Base-by-base conservation (phyloP, 495 filamentous ascomycete species). In the Penicillium riverlandense region DNA sequence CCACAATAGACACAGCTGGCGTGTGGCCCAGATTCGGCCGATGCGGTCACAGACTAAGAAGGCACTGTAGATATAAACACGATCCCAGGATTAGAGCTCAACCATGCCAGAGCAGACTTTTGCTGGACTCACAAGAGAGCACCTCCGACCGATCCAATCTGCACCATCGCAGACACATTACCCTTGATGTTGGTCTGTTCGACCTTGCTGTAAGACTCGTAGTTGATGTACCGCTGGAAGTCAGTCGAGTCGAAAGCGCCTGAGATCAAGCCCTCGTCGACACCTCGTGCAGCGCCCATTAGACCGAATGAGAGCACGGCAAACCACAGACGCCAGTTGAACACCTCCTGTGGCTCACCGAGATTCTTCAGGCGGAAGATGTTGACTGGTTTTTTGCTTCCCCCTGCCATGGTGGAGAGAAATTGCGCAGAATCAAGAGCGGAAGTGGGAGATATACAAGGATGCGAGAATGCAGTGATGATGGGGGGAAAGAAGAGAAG, bases 221-320 rank as follows among this genome's bases (percentile, higher is more conserved):
- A 72, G 40, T 68, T 48, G 64, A 85, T 83, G 35, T 69, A 72
- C 5, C 59, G 48, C 50, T 80, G 72, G 49, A 86, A 88, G 35
- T 81, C 70, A 37, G 71, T 69, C 11, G 78, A 79, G 49, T 79
- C 76, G 59, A 85, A 79, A 13, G 82, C 79, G 6, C 69, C 82
- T 7, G 76, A 78, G 54, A 85, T 86, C 35, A 86, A 66, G 29
- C 83, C 84, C 57, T 88, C 84, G 49, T 88, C 84, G n/a, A 88
- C 55, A 46, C 69, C 69, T 7, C 69, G 60, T 11, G 84, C 84
- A 22, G 84, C 83, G 41, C 83, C 83, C 62, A 86, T 77, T 9
- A 85, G 75, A 22, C 80, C 81, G 37, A 85, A 84, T 0, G 80
- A 82, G 47, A 81, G 28, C 16, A 85, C 80, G 12, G 80, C 77